These are phyloP conservation scores for Aspergillus homomorphus DNA, from an alignment of 495 filamentous ascomycete species.

Conservation along the genomic window DNA sequence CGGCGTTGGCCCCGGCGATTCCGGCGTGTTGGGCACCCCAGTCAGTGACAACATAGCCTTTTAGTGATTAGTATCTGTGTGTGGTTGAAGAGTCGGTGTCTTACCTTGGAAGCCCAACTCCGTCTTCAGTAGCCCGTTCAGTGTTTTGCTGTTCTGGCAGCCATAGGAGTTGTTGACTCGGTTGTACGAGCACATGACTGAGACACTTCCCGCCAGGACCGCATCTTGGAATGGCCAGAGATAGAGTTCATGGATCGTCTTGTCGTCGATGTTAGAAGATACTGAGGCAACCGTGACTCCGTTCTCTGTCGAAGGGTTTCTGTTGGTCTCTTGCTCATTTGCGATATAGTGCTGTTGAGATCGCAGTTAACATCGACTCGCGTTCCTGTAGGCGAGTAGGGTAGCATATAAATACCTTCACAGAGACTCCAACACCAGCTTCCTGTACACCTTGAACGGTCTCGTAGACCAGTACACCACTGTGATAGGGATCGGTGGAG, in stretches of 20 bases:
- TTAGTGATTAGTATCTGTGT: not conserved
- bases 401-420: conserved; percentile 47
- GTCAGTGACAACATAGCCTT: conserved; percentile 56
- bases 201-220: conserved; percentile 48
- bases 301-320: conserved; percentile 30
- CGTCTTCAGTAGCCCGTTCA: conserved; percentile 57
- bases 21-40: conserved; percentile 60
- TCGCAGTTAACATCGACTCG: conserved; percentile 21
- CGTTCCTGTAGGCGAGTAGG: not conserved
- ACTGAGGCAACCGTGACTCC: conserved; percentile 44
- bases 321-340: conserved; percentile 84
- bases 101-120: conserved; percentile 56
- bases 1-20: conserved; percentile 50
- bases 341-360: conserved; percentile 63
- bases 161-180: conserved; percentile 64
- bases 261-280: conserved; percentile 65
- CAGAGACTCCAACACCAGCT: conserved; percentile 65
- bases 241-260: conserved; percentile 70
- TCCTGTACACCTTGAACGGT: conserved; percentile 67
- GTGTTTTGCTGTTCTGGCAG: conserved; percentile 60
- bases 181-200: conserved; percentile 61
- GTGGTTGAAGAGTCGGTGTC: conserved; percentile 52
- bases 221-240: conserved; percentile 61
- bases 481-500: conserved; percentile 66
- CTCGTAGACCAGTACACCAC: conserved; percentile 55